Evolutionary conservation across 2,329 filamentous ascomycete genomes (phyloP).

Genomic region (Catunica adiposa): DNA sequence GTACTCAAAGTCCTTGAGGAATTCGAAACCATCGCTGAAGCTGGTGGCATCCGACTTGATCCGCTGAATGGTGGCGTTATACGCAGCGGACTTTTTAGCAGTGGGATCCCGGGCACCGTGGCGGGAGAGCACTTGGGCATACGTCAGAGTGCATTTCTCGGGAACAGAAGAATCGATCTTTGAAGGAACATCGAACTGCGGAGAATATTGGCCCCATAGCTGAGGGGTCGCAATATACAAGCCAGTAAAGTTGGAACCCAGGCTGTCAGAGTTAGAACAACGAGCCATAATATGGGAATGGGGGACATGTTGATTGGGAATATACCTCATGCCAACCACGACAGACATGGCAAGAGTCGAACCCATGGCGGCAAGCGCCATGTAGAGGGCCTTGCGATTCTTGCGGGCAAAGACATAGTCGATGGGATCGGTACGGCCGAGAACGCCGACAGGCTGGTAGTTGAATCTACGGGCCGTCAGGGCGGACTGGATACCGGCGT

Average conservation of each 20-base stretch:
- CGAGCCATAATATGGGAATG: background rate
- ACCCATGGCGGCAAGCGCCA: conserved; percentile 2
- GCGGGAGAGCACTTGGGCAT: conserved; percentile 65
- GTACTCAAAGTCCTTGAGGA: conserved; percentile 58
- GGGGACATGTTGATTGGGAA: background rate
- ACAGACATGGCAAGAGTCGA: background rate
- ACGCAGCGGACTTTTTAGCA: conserved; percentile 43
- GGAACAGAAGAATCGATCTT: conserved; percentile 45
- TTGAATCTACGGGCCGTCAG: conserved; percentile 5
- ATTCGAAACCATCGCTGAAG: conserved; percentile 49
- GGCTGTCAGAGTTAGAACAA: background rate
- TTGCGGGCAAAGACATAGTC: conserved; percentile 2
- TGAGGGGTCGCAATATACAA: conserved; percentile 7
- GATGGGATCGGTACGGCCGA: background rate
- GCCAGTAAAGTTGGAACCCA: conserved; percentile 3
- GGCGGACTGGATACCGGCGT: conserved; percentile 3
- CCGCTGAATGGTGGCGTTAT: conserved; percentile 45
- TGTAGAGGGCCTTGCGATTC: conserved; percentile 6
- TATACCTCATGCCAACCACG: conserved; percentile 11
- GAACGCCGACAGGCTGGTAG: conserved; percentile 8
- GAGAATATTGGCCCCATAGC: conserved; percentile 76
- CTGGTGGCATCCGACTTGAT: conserved; percentile 42
- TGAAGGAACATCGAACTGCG: conserved; percentile 62
- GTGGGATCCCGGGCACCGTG: conserved; percentile 79
- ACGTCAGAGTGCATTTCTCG: conserved; percentile 53